Evolutionary conservation across 31 red algal genomes (phyloP), one percentile per base, ranked within the genome.

Genomic region (Asparagopsis taxiformis): DNA sequence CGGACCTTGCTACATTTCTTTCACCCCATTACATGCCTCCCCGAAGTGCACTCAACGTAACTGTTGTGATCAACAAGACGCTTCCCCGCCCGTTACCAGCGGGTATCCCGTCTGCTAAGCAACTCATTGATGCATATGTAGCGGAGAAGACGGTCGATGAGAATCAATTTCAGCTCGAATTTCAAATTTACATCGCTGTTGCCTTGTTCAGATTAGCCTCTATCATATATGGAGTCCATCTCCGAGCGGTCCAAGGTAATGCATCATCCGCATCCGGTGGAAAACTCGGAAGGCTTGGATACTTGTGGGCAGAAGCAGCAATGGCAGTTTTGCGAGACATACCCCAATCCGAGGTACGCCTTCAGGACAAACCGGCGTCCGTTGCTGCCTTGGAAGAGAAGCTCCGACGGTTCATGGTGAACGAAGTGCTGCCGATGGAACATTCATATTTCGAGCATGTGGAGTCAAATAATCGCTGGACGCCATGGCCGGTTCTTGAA

Each of bases 181-280:
- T 80, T 46, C 49, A 29, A 41, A 35, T 86, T 6, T 77, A 74
- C 49, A 38, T 89, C 13, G 68, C 87, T 31, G 76, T 96, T 63
- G 72, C 80, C 0, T 59, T 81, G 19, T 96, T 96, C 29, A 70
- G 80, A 17, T 77, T 79, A 38, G 71, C 79, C 0, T 74, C 85
- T 1, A 84, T 96, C 46, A 31, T 90, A 11, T 76, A 83, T 33
- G 92, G 92, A 24, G 87, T 96, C 34, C 65, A 59, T 11, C 34
- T 60, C 28, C 78, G 92, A 23, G 55, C 79, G 0, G 31, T 63
- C 35, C 57, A 79, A 15, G 92, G 92, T 11, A 96, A 96, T 74
- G 92, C 92, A 34, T 59, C 55, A 24, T 90, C 84, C 16, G 31
- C 13, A 8, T 24, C 50, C n/a, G 86, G 77, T 8, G 31, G 15